Base-by-base conservation (phyloP, 2,329 filamentous ascomycete genomes). In the Diplodia mutila region DNA sequence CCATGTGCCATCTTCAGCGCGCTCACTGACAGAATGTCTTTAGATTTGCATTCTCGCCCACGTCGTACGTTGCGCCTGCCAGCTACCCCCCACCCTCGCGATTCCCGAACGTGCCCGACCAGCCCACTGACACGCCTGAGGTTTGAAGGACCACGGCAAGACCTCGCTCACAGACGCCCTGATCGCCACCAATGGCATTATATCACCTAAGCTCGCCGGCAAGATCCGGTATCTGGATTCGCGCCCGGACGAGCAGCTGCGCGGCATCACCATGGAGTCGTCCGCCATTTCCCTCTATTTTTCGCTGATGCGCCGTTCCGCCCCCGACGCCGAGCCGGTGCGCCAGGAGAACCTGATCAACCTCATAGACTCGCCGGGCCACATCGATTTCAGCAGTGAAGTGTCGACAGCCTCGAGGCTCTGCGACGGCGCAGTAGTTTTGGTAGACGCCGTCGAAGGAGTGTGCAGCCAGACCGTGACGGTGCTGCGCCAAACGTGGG, bases 231-330 rank as follows among this genome's bases (percentile, higher is more conserved):
- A 98, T 76, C 89, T 99, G 68, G 95, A 99, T 81, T 98, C 95
- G 25, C 86, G 95, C 52, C 94, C 94, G 1, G 95, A 99, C 80
- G 95, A 99, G 79, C 95, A 99, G 81, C 87, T 92, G 18, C 90
- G 95, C 71, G 95, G 95, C 67, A 99, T 99, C 76, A 99, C 95
- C n/a, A 99, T 99, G 95, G 95, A 99, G 79, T 98, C 95, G 0
- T 98, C 94, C 6, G 95, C 95, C 70, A 99, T 99, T 71, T 98
- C 95, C 0, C 85, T 99, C 39, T 96, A 91, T 80, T 99, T 99
- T 79, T 96, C 94, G 42, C 92, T 98, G 86, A 83, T 97, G 65
- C 87, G 94, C 72, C 88, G 92, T 72, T 83, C 87, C 46, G 84
- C 87, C 1, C 89, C 90, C 1, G 89, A 93, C 18, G 87, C 87